Percentiles rank a stretch among this genome's conserved stretches.
phyloP scores from a whole-genome alignment of 352 stramenopile genomes.

The Paralagenidium karlingii region DNA sequence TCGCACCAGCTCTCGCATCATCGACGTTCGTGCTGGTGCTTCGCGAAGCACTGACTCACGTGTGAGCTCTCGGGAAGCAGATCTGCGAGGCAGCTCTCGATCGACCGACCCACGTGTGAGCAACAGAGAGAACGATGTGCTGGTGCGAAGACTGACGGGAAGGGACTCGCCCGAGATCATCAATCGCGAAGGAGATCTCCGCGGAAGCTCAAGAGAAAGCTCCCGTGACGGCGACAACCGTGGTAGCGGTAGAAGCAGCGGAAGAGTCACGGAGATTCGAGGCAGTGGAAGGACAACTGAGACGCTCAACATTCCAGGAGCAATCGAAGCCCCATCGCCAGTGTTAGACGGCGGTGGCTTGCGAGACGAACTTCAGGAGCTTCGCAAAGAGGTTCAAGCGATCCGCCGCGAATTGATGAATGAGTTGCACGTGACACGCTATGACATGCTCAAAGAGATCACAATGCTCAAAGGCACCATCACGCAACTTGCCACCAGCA shows the following conservation, averaged over 20 bases:
- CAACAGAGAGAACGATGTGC: no score
- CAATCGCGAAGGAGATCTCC: no score
- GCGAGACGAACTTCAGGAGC: slow-evolving; percentile 26
- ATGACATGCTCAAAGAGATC: slow-evolving; percentile 79
- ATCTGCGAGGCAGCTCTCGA: no score
- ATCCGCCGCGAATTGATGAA: slow-evolving; percentile 77
- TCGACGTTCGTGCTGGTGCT: no score
- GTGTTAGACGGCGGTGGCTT: background rate
- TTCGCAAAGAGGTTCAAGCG: slow-evolving; percentile 49
- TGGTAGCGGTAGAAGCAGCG: slow-evolving; percentile 6
- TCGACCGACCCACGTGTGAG: no score
- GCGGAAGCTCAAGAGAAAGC: no score
- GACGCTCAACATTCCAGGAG: slow-evolving; percentile 16
- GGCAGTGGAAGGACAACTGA: slow-evolving; percentile 5
- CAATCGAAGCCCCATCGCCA: background rate
- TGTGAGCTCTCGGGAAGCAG: no score
- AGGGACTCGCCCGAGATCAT: no score
- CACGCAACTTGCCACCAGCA: slow-evolving; percentile 28
- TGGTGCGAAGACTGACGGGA: no score
- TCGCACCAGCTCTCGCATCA: background rate
- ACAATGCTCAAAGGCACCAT: slow-evolving; percentile 70
- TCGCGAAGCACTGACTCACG: no score
- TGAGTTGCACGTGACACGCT: slow-evolving; percentile 67
- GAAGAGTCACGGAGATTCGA: background rate
- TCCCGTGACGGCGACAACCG: no score